phyloP scores from a whole-genome alignment of 371 early-diverging fungal genomes.

The Scutellospora calospora region DNA sequence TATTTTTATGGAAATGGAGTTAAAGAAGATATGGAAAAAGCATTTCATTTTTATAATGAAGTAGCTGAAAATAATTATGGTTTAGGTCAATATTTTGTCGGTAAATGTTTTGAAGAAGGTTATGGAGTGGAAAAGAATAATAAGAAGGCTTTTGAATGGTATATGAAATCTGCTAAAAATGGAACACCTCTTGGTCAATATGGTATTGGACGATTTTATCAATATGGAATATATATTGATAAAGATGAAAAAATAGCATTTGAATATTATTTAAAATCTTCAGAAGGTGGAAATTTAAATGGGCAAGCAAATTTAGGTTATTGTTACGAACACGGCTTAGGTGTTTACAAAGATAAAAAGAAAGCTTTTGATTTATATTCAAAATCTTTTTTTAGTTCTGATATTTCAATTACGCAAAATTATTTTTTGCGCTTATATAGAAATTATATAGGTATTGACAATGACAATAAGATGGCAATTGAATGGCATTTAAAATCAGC shows the following conservation, averaged over 20 bases:
- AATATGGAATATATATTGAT: not conserved
- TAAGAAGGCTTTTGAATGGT: constrained; percentile 11
- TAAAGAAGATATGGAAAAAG: constrained; percentile 62
- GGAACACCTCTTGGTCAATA: not conserved
- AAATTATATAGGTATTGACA: too few relatives aligned
- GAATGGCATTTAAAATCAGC: constrained; percentile 76
- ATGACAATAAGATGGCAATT: too few relatives aligned
- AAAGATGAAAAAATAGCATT: constrained; percentile 15
- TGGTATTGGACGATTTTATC: constrained; percentile 5
- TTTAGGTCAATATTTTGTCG: not conserved
- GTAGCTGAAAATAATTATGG: not conserved
- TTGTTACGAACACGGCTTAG: constrained; percentile 5
- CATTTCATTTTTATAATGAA: constrained; percentile 77
- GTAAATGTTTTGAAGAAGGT: not conserved
- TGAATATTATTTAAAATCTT: constrained; percentile 15
- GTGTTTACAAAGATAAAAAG: not conserved
- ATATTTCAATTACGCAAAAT: too few relatives aligned
- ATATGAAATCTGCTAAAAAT: constrained; percentile 4
- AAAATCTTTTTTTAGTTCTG: not conserved
- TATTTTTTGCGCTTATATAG: not conserved
- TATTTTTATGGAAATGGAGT: constrained; percentile 83
- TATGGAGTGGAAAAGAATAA: not conserved
- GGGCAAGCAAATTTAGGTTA: not conserved
- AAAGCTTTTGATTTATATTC: not conserved
- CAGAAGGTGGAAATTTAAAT: not conserved